These are phyloP conservation scores for Dactylellina drechsleri DNA, from an alignment of 2,329 filamentous ascomycete species.

Conservation along the genomic window DNA sequence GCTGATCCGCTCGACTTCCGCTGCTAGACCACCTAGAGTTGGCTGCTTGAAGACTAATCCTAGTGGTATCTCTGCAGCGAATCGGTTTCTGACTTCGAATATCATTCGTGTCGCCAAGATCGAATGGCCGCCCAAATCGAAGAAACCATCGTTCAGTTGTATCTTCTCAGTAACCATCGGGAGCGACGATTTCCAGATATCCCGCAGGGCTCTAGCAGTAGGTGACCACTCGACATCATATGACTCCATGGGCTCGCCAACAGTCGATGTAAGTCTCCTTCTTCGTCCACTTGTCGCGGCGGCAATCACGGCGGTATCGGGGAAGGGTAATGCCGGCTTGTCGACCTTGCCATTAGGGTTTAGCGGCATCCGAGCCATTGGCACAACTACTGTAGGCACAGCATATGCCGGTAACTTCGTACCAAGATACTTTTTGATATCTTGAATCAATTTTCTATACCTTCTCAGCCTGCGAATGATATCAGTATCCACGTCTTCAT, in stretches of 20 bases:
- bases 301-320: conserved; percentile 74
- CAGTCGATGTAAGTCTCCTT: conserved; percentile 64
- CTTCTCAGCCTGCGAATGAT: conserved; percentile 70
- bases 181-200: conserved; percentile 57
- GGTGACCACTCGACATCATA: conserved; percentile 47
- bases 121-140: conserved; percentile 82
- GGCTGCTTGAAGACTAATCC: conserved; percentile 75
- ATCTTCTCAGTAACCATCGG: conserved; percentile 55
- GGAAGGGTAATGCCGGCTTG: conserved; percentile 81
- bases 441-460: conserved; percentile 70
- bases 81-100: conserved; percentile 73
- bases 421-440: conserved; percentile 75
- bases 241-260: conserved; percentile 38
- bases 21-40: conserved; percentile 66
- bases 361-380: conserved; percentile 77
- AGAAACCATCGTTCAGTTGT: conserved; percentile 71
- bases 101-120: conserved; percentile 84
- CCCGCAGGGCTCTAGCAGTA: conserved; percentile 55
- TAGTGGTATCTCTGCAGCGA: conserved; percentile 75
- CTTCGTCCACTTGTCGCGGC: conserved; percentile 67
- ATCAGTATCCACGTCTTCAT: conserved; percentile 67
- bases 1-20: conserved; percentile 67
- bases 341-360: conserved; percentile 90
- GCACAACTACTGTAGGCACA: conserved; percentile 78
- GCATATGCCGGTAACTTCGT: conserved; percentile 78